Evolutionary conservation across 495 filamentous ascomycete genomes (phyloP).

Genomic region (Tuber aestivum): DNA sequence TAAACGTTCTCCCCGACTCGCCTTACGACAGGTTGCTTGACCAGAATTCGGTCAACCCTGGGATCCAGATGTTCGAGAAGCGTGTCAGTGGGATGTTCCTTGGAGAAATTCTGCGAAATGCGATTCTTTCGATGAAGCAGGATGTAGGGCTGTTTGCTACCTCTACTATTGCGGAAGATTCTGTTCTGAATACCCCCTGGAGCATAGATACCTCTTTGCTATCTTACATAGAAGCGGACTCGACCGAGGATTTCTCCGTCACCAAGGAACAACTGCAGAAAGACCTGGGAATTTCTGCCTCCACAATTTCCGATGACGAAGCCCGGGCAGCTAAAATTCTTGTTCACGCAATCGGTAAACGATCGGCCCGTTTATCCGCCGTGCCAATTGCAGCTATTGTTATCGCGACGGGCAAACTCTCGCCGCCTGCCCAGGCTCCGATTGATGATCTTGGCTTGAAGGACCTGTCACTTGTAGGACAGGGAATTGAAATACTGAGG

Average conservation of each 20-base stretch:
- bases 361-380: slow-evolving; percentile 80
- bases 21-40: slow-evolving; percentile 76
- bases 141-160: slow-evolving; percentile 25
- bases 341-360: slow-evolving; percentile 75
- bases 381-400: slow-evolving; percentile 79
- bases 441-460: slow-evolving; percentile 16
- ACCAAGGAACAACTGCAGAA: slow-evolving; percentile 71
- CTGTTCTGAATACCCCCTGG: slow-evolving; percentile 72
- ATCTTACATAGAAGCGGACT: slow-evolving; percentile 72
- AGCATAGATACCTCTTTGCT: slow-evolving; percentile 83
- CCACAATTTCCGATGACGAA: slow-evolving; percentile 65
- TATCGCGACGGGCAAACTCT: slow-evolving; percentile 63
- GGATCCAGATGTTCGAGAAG: slow-evolving; percentile 99
- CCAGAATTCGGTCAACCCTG: slow-evolving; percentile 76
- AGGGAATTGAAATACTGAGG: slow-evolving; percentile 32
- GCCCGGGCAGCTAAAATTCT: slow-evolving; percentile 74
- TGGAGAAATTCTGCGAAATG: slow-evolving; percentile 82
- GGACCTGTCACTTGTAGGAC: slow-evolving; percentile 32
- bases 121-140: slow-evolving; percentile 55
- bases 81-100: slow-evolving; percentile 97
- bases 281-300: slow-evolving; percentile 57
- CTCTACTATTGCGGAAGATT: slow-evolving; percentile 47
- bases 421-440: slow-evolving; percentile 7
- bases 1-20: slow-evolving; percentile 79
- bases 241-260: slow-evolving; percentile 54